Conservation (phyloP, 2,329 filamentous ascomycete species). For the Diaporthe australafricana region DNA sequence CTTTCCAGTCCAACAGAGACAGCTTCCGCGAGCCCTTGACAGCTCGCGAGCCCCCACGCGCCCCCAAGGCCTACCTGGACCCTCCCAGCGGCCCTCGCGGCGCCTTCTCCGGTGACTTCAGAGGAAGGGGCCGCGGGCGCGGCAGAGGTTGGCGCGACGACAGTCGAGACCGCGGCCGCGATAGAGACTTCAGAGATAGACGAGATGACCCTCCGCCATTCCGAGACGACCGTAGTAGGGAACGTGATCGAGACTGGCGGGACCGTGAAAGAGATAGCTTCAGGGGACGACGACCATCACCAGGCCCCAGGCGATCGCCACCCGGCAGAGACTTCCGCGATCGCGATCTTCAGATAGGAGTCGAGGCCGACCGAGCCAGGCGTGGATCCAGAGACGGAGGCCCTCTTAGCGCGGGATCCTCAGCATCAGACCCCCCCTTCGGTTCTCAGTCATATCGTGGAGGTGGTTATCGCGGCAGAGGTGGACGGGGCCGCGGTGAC, state of each 20-base stretch:
- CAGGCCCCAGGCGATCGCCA: constrained; percentile 72
- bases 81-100: constrained; percentile 75
- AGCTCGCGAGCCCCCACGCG: constrained; percentile 80
- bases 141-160: constrained; percentile 72
- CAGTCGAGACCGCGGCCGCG: constrained; percentile 69
- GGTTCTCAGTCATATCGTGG: constrained; percentile 65
- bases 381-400: constrained; percentile 76
- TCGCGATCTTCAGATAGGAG: constrained; percentile 66
- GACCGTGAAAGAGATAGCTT: constrained; percentile 67
- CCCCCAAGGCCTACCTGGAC: constrained; percentile 83
- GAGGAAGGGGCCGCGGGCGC: constrained; percentile 66
- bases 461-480: constrained; percentile 66
- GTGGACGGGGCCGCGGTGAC: constrained; percentile 58
- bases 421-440: constrained; percentile 75
- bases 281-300: constrained; percentile 70
- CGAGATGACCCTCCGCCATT: constrained; percentile 60
- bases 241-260: constrained; percentile 65
- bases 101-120: constrained; percentile 74
- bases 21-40: constrained; percentile 65
- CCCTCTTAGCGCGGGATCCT: constrained; percentile 77
- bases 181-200: constrained; percentile 70
- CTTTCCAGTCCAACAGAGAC: constrained; percentile 72
- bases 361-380: constrained; percentile 75
- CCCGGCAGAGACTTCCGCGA: constrained; percentile 74
- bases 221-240: constrained; percentile 69